Evolutionary conservation across 306 rosid species (phyloP).

Genomic region (Spatholobus suberectus): DNA sequence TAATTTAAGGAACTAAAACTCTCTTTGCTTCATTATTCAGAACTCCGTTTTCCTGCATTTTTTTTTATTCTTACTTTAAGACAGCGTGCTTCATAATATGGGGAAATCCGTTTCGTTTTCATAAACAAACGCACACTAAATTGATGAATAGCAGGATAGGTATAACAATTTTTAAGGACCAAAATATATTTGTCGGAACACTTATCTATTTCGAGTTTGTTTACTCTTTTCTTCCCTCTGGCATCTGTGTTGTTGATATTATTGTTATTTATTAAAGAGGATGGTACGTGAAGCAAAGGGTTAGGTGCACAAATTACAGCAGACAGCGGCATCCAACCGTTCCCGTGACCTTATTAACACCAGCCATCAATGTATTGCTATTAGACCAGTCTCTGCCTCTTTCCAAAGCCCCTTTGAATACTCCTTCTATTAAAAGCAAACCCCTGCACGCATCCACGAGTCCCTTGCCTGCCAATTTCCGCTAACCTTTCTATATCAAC

Average conservation of each 20-base stretch:
- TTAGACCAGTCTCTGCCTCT: slow-evolving; percentile 37
- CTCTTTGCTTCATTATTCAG: not conserved
- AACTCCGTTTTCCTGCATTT: not conserved
- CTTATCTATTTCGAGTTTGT: not conserved
- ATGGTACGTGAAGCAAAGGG: slow-evolving; percentile 17
- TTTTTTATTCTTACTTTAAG: no score
- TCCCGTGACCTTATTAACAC: slow-evolving; percentile 50
- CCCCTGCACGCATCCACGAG: slow-evolving; percentile 33
- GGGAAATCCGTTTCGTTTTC: no score
- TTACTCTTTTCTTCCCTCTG: not conserved
- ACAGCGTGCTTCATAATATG: no score
- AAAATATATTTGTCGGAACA: not conserved
- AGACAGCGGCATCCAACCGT: slow-evolving; percentile 64
- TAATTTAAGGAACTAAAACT: no score
- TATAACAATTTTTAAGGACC: not conserved
- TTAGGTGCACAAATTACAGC: slow-evolving; percentile 57
- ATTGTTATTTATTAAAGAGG: slow-evolving; percentile 27
- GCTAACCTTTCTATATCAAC: slow-evolving; percentile 35
- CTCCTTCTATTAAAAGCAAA: slow-evolving; percentile 52
- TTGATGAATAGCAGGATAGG: not conserved
- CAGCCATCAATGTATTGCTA: slow-evolving; percentile 50
- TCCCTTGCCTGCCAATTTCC: slow-evolving; percentile 29
- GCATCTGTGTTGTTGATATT: not conserved
- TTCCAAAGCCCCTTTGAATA: not conserved
- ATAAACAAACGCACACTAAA: not conserved